Percentiles rank a stretch among this genome's conserved stretches.
Evolutionary conservation across 306 rosid species (phyloP).

Genomic region (Quercus bicolor): DNA sequence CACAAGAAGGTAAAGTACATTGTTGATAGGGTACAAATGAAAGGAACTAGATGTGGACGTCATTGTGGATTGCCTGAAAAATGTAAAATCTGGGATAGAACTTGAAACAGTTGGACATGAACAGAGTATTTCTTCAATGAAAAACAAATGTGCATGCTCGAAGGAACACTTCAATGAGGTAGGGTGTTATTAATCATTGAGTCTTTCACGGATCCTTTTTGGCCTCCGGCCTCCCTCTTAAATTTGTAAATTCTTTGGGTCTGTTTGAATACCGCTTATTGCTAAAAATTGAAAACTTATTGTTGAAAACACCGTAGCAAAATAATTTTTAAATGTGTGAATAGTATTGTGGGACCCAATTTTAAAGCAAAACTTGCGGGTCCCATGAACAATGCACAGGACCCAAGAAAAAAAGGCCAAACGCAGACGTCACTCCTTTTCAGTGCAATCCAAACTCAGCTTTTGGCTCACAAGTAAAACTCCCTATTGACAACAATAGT

Average conservation of each 20-base stretch:
- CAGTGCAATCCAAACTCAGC: no score
- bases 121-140: neutral
- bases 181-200: neutral
- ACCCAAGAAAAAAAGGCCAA: no score
- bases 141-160: neutral
- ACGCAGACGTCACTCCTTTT: accelerated
- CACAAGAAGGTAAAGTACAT: neutral
- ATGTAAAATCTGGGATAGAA: neutral
- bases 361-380: no score
- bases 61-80: neutral
- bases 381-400: no score
- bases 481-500: neutral
- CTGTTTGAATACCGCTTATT: no score
- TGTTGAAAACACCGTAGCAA: no score
- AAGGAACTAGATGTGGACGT: neutral
- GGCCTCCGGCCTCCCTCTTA: neutral
- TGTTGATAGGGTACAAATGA: neutral
- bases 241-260: neutral
- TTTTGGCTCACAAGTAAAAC: neutral
- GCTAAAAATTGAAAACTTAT: no score
- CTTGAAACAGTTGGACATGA: neutral
- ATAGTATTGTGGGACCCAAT: accelerated
- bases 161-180: neutral
- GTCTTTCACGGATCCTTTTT: neutral
- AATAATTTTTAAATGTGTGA: no score